These are phyloP conservation scores for Mycena albidolilacea DNA, from an alignment of 768 basidiomycete species.

Conservation along the genomic window DNA sequence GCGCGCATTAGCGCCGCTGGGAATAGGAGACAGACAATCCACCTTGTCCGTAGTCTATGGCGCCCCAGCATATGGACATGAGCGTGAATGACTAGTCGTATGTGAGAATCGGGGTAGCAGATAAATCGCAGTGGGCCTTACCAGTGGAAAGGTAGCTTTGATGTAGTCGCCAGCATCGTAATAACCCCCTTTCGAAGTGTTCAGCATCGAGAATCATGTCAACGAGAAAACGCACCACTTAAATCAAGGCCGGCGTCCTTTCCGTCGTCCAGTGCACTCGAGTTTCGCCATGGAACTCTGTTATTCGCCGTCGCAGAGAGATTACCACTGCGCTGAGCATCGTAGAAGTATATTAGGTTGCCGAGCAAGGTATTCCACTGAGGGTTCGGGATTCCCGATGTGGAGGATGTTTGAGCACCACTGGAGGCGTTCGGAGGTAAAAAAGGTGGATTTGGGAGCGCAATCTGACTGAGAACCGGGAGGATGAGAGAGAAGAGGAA, in stretches of 20 bases:
- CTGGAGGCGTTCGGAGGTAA: slow-evolving; percentile 71
- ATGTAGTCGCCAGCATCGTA: slow-evolving; percentile 72
- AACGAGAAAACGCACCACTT: slow-evolving; percentile 59
- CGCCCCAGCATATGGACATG: slow-evolving; percentile 93
- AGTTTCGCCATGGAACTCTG: slow-evolving; percentile 90
- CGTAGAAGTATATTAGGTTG: slow-evolving; percentile 89
- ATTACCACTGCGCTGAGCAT: slow-evolving; percentile 88
- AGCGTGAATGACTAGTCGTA: slow-evolving; percentile 77
- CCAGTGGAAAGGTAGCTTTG: slow-evolving; percentile 90
- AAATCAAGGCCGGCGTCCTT: slow-evolving; percentile 81
- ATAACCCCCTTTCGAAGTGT: slow-evolving; percentile 65
- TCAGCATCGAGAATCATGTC: slow-evolving; percentile 10
- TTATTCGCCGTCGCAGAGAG: slow-evolving; percentile 68
- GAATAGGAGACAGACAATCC: neutral
- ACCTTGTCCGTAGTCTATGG: slow-evolving; percentile 87
- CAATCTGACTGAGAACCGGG: slow-evolving; percentile 66
- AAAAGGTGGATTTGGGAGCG: slow-evolving; percentile 76
- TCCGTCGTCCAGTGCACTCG: slow-evolving; percentile 85
- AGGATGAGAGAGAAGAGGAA: slow-evolving; percentile 46
- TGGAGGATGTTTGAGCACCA: slow-evolving; percentile 65
- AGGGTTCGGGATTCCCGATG: slow-evolving; percentile 68
- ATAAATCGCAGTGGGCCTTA: slow-evolving; percentile 49
- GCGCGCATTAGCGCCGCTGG: slow-evolving; percentile 16
- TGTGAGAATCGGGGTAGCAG: slow-evolving; percentile 14
- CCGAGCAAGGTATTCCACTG: slow-evolving; percentile 91